Percentiles rank a stretch among this genome's conserved stretches.
Conservation (phyloP, 805 yeast genomes). For the Candida patagonica region DNA sequence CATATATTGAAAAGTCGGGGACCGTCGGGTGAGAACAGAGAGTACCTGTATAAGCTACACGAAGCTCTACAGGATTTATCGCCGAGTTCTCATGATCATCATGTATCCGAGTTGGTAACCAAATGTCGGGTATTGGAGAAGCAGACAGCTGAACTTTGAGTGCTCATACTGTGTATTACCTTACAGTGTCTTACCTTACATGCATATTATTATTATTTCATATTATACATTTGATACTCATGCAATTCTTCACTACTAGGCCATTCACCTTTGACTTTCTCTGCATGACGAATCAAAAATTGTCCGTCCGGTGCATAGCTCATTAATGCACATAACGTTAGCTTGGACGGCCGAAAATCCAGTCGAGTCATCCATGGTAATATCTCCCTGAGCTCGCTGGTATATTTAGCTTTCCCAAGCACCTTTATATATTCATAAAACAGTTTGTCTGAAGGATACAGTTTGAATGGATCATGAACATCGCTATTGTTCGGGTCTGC, state of each 20-base stretch:
- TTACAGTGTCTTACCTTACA: neutral
- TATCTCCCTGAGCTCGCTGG: slow-evolving; percentile 40
- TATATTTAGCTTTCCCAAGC: slow-evolving; percentile 38
- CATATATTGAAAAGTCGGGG: slow-evolving; percentile 53
- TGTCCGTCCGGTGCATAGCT: slow-evolving; percentile 23
- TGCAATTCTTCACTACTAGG: slow-evolving; percentile 24
- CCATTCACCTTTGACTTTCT: slow-evolving; percentile 21
- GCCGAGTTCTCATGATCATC: slow-evolving; percentile 33
- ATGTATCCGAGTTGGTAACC: slow-evolving; percentile 31
- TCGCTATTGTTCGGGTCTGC: slow-evolving; percentile 22
- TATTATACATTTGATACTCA: slow-evolving; percentile 8
- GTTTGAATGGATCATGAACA: slow-evolving; percentile 21
- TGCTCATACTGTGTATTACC: neutral
- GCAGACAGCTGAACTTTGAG: slow-evolving; percentile 2
- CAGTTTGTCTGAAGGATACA: slow-evolving; percentile 39
- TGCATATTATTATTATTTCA: slow-evolving; percentile 1
- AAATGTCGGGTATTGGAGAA: neutral
- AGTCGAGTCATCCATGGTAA: slow-evolving; percentile 48
- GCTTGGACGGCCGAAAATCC: slow-evolving; percentile 33
- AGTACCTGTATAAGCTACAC: slow-evolving; percentile 52
- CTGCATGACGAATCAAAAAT: slow-evolving; percentile 20
- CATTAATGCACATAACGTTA: slow-evolving; percentile 34
- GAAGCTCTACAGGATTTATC: slow-evolving; percentile 38
- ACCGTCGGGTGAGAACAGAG: slow-evolving; percentile 73
- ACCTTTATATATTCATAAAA: slow-evolving; percentile 47